Conservation (phyloP, 2,329 filamentous ascomycete genomes). For the Fusarium stilboides region DNA sequence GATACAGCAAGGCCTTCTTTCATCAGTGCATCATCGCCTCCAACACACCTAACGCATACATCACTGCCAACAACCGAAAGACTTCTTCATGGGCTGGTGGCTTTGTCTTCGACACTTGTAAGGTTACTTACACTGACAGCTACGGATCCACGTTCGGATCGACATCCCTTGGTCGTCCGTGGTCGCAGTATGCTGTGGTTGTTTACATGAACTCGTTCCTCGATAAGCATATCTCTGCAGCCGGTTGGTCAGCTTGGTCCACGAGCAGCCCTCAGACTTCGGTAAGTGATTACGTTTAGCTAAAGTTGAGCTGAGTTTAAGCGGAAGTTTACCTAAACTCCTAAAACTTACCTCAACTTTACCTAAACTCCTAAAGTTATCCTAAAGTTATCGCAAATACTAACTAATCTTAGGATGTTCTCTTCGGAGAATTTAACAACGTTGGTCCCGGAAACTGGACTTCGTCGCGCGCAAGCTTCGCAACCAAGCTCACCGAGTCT, state of each 20-base stretch:
- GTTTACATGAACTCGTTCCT: slow-evolving; percentile 65
- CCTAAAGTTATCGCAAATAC: neutral
- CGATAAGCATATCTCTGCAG: slow-evolving; percentile 51
- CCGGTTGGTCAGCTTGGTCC: slow-evolving; percentile 64
- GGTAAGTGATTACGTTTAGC: neutral
- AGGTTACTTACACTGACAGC: slow-evolving; percentile 48
- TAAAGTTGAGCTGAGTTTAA: too few relatives aligned
- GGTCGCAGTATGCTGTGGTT: slow-evolving; percentile 62
- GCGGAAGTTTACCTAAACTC: too few relatives aligned
- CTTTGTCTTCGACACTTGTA: slow-evolving; percentile 53
- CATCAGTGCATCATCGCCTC: slow-evolving; percentile 57
- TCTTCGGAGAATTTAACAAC: slow-evolving; percentile 73
- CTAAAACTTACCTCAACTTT: too few relatives aligned
- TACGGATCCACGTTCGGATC: slow-evolving; percentile 52
- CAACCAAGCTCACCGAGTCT: slow-evolving; percentile 41
- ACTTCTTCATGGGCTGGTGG: slow-evolving; percentile 51
- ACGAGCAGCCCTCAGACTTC: slow-evolving; percentile 70
- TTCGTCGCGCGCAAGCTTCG: slow-evolving; percentile 38
- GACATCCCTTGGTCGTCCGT: slow-evolving; percentile 64
- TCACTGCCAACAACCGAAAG: slow-evolving; percentile 54
- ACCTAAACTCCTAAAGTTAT: neutral
- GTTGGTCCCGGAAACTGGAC: slow-evolving; percentile 59
- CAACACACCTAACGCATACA: slow-evolving; percentile 53
- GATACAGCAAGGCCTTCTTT: slow-evolving; percentile 55
- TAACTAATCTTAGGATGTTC: slow-evolving; percentile 55